These are phyloP conservation scores for Heterobasidion occidentale DNA, from an alignment of 1,284 basidiomycete species.

Conservation along the genomic window DNA sequence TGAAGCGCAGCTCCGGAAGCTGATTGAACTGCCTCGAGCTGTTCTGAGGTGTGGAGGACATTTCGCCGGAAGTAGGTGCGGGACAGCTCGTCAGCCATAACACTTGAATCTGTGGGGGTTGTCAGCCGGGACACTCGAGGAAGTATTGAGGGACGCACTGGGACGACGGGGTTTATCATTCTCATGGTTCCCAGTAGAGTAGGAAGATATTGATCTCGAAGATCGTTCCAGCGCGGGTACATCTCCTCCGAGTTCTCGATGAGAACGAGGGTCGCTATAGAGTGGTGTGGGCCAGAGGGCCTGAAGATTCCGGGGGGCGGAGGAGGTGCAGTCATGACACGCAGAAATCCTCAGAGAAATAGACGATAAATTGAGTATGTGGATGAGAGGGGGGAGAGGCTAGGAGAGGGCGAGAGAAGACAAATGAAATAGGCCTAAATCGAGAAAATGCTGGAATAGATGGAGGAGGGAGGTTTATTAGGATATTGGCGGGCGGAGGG, in stretches of 20 bases:
- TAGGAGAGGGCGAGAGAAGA: no score
- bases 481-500: no score
- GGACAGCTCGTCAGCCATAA: slow-evolving; percentile 29
- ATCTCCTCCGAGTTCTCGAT: slow-evolving; percentile 55
- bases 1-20: slow-evolving; percentile 36
- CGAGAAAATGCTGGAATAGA: no score
- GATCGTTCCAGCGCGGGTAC: slow-evolving; percentile 42
- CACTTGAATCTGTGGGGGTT: slow-evolving; percentile 26
- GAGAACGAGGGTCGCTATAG: slow-evolving; percentile 43
- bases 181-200: slow-evolving; percentile 37
- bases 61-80: slow-evolving; percentile 13
- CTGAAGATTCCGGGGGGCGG: slow-evolving; percentile 22
- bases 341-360: slow-evolving; percentile 7
- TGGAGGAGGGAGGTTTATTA: no score
- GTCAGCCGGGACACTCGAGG: slow-evolving; percentile 7
- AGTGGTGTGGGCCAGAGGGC: slow-evolving; percentile 28
- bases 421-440: no score
- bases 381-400: no score
- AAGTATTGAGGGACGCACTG: slow-evolving; percentile 4
- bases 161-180: slow-evolving; percentile 27
- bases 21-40: slow-evolving; percentile 22
- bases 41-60: slow-evolving; percentile 4
- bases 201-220: slow-evolving; percentile 45
- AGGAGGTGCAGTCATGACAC: slow-evolving; percentile 7
- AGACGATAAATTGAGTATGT: background rate